Evolutionary conservation across 805 yeast species (phyloP).

Genomic region (Wickerhamomyces canadensis): DNA sequence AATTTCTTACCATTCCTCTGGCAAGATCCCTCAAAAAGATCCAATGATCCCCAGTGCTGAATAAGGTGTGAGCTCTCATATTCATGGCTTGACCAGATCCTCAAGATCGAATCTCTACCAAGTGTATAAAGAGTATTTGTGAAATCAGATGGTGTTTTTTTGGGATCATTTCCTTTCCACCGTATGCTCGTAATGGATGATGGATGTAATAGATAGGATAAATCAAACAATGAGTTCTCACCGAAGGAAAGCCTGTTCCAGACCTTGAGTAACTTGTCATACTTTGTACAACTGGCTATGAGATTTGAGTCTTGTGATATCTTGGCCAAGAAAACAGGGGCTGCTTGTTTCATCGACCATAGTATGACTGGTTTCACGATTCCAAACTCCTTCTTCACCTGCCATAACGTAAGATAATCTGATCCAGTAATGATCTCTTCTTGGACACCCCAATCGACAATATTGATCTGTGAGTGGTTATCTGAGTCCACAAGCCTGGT

Average conservation of each 20-base stretch:
- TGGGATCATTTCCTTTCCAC: conserved; percentile 45
- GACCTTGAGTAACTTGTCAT: conserved; percentile 64
- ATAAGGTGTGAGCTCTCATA: conserved; percentile 51
- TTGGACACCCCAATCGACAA: conserved; percentile 49
- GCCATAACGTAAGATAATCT: conserved; percentile 48
- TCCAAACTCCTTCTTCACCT: conserved; percentile 40
- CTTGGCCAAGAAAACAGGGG: conserved; percentile 49
- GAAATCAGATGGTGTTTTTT: conserved; percentile 26
- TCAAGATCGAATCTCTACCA: conserved; percentile 50
- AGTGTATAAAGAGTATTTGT: conserved; percentile 59
- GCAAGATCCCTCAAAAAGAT: conserved; percentile 19
- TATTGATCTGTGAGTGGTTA: conserved; percentile 31
- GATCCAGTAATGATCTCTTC: conserved; percentile 63
- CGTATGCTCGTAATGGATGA: conserved; percentile 47
- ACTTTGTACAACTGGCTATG: conserved; percentile 57
- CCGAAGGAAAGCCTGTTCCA: conserved; percentile 75
- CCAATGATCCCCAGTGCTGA: conserved; percentile 49
- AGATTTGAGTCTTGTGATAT: conserved; percentile 65
- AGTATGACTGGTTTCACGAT: conserved; percentile 25
- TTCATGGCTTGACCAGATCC: conserved; percentile 68
- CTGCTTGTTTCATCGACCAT: conserved; percentile 47
- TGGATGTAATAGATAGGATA: conserved; percentile 64
- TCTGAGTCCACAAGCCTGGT: conserved; percentile 24
- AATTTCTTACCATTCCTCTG: conserved; percentile 20
- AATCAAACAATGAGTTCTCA: conserved; percentile 58